These are phyloP conservation scores for Salmacisia buchloeana DNA, from an alignment of 1,284 basidiomycete genomes.

Conservation along the genomic window DNA sequence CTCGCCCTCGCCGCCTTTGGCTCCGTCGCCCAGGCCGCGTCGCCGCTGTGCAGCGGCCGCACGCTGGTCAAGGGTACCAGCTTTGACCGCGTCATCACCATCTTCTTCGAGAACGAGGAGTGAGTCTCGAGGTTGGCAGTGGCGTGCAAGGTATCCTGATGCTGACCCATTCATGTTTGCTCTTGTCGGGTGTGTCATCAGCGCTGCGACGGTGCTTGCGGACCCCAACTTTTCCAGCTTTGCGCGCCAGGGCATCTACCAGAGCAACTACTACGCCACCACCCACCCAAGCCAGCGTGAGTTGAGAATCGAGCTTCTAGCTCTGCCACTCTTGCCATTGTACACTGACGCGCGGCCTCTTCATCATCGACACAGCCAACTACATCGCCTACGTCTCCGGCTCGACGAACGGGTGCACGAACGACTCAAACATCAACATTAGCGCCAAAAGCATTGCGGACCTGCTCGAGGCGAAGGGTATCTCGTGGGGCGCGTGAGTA, in stretches of 20 bases:
- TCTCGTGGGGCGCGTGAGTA: slow-evolving; percentile 12
- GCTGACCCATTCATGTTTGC: neutral
- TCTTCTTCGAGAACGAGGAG: slow-evolving; percentile 15
- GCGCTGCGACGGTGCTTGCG: neutral
- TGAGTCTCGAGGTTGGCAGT: neutral
- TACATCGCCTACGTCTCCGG: slow-evolving; percentile 14
- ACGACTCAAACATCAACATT: slow-evolving; percentile 11
- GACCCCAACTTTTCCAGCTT: slow-evolving; percentile 2
- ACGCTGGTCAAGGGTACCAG: slow-evolving; percentile 9
- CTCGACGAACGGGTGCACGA: slow-evolving; percentile 3
- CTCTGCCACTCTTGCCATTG: neutral
- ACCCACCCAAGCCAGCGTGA: slow-evolving; percentile 10
- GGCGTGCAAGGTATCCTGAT: too few species aligned
- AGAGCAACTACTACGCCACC: slow-evolving; percentile 9
- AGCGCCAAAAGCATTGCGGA: slow-evolving; percentile 8
- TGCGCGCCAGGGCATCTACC: slow-evolving; percentile 8
- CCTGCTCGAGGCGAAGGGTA: slow-evolving; percentile 10
- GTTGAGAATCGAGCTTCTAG: neutral
- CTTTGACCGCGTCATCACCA: slow-evolving; percentile 11
- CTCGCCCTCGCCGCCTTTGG: neutral
- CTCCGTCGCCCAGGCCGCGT: slow-evolving; percentile 9
- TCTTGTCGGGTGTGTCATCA: neutral
- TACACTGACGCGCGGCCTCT: neutral
- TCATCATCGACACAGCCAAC: slow-evolving; percentile 7
- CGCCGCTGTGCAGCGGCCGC: slow-evolving; percentile 11